Percentiles rank a stretch among this genome's conserved stretches.
These are phyloP conservation scores for Clonostachys byssicola DNA, from an alignment of 2,329 filamentous ascomycete species.

Conservation along the genomic window DNA sequence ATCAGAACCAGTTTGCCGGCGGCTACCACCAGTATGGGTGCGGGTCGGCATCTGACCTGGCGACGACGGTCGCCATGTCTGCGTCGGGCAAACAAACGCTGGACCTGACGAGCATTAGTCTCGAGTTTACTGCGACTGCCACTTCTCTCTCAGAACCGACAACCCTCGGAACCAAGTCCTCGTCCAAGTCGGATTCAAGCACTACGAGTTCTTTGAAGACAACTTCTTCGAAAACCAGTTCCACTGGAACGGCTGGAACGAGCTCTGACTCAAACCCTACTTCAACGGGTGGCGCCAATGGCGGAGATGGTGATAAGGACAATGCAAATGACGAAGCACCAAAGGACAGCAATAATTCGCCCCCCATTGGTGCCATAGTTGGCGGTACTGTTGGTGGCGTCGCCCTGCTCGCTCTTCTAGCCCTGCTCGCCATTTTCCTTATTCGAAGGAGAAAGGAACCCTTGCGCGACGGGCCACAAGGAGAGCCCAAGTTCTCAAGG, in stretches of 20 bases:
- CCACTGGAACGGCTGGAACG: constrained; percentile 11
- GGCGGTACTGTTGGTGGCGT: constrained; percentile 50
- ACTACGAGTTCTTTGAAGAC: neutral
- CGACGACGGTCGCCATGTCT: constrained; percentile 40
- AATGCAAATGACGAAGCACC: constrained; percentile 14
- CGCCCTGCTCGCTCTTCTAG: constrained; percentile 35
- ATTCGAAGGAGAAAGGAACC: constrained; percentile 37
- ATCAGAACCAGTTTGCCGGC: constrained; percentile 49
- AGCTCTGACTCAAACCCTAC: neutral
- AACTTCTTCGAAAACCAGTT: neutral
- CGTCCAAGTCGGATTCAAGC: neutral
- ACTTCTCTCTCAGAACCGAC: constrained; percentile 34
- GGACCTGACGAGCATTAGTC: constrained; percentile 29
- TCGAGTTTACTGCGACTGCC: constrained; percentile 32
- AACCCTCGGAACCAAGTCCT: constrained; percentile 24
- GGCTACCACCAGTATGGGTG: constrained; percentile 56
- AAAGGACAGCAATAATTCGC: constrained; percentile 13
- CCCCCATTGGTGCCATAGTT: constrained; percentile 45
- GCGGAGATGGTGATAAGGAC: neutral
- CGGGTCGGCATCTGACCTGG: constrained; percentile 40
- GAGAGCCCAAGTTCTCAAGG: constrained; percentile 16
- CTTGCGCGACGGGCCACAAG: constrained; percentile 31
- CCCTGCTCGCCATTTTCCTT: constrained; percentile 35
- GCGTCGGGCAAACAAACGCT: constrained; percentile 32
- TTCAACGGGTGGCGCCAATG: neutral